Conservation (phyloP, 805 yeast genomes). For the Ogataea haglerorum region DNA sequence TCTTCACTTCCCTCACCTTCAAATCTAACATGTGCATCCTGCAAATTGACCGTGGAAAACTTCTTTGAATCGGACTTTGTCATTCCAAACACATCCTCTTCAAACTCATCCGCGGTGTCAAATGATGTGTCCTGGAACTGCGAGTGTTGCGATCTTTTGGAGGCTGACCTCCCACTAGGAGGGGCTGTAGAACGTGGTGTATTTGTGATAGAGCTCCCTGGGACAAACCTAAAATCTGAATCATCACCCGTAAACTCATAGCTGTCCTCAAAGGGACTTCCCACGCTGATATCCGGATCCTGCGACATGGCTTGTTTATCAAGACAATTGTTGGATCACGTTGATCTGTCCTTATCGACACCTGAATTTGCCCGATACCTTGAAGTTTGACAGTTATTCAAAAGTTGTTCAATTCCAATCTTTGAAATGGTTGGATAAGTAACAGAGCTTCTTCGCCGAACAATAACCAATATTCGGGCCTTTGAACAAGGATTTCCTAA, state of each 20-base stretch:
- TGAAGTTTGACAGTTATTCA: background rate
- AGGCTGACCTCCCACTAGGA: slow-evolving; percentile 10
- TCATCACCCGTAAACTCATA: slow-evolving; percentile 13
- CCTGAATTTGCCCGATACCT: background rate
- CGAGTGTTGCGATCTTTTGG: slow-evolving; percentile 5
- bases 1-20: slow-evolving; percentile 15
- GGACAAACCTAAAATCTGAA: slow-evolving; percentile 9
- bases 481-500: background rate
- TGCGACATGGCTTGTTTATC: slow-evolving; percentile 9
- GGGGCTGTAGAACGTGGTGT: slow-evolving; percentile 14
- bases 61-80: slow-evolving; percentile 26
- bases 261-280: slow-evolving; percentile 20
- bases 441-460: background rate
- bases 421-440: background rate
- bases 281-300: slow-evolving; percentile 12
- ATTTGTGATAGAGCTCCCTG: slow-evolving; percentile 10
- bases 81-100: slow-evolving; percentile 8
- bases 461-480: background rate
- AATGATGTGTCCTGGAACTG: slow-evolving; percentile 2
- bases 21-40: slow-evolving; percentile 21
- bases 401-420: background rate
- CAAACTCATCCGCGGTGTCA: slow-evolving; percentile 2
- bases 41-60: slow-evolving; percentile 13
- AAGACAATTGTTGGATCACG: background rate
- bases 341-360: slow-evolving; percentile 9